phyloP scores from a whole-genome alignment of 495 filamentous ascomycete species.

The Ramalina peruviana region DNA sequence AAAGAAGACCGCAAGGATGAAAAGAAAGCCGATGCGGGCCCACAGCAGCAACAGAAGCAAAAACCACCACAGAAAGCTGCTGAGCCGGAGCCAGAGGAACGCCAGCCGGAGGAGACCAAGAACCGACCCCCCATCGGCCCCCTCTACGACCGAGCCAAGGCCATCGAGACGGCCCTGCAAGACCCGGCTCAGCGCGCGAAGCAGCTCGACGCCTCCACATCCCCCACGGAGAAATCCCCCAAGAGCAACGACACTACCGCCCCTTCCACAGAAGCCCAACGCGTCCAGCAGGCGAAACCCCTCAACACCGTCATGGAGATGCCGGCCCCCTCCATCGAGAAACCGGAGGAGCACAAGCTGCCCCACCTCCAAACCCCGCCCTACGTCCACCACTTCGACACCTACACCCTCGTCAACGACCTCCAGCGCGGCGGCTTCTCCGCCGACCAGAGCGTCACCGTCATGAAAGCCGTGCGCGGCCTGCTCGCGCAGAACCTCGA shows the following conservation, averaged over 20 bases:
- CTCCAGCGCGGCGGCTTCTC: slow-evolving; percentile 57
- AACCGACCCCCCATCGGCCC: slow-evolving; percentile 10
- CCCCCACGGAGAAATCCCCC: slow-evolving; percentile 20
- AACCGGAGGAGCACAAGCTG: slow-evolving; percentile 32
- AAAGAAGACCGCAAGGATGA: slow-evolving; percentile 6
- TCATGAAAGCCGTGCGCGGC: slow-evolving; percentile 10
- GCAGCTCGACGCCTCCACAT: slow-evolving; percentile 19
- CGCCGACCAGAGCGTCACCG: slow-evolving; percentile 26
- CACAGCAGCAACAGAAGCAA: slow-evolving; percentile 4
- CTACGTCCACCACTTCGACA: slow-evolving; percentile 95
- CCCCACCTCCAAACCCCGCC: slow-evolving; percentile 58
- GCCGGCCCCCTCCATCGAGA: slow-evolving; percentile 23
- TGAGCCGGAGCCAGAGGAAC: slow-evolving; percentile 14
- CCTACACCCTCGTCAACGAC: slow-evolving; percentile 68
- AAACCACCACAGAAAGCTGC: slow-evolving; percentile 13
- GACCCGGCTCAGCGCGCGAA: slow-evolving; percentile 9
- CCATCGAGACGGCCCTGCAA: slow-evolving; percentile 1
- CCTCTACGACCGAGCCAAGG: slow-evolving; percentile 2
- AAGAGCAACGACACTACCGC: slow-evolving; percentile 1
- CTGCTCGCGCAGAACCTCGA: slow-evolving; percentile 68
- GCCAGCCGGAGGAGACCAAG: slow-evolving; percentile 9
- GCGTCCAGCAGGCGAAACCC: slow-evolving; percentile 27
- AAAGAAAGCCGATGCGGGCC: slow-evolving; percentile 8
- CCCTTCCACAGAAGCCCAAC: slow-evolving; percentile 4
- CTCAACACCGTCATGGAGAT: slow-evolving; percentile 54